A percentile compares a stretch with the other conserved stretches of the same genome.
Evolutionary conservation across 2,329 filamentous ascomycete genomes (phyloP).

Genomic region (Pseudocercospora fijiensis): DNA sequence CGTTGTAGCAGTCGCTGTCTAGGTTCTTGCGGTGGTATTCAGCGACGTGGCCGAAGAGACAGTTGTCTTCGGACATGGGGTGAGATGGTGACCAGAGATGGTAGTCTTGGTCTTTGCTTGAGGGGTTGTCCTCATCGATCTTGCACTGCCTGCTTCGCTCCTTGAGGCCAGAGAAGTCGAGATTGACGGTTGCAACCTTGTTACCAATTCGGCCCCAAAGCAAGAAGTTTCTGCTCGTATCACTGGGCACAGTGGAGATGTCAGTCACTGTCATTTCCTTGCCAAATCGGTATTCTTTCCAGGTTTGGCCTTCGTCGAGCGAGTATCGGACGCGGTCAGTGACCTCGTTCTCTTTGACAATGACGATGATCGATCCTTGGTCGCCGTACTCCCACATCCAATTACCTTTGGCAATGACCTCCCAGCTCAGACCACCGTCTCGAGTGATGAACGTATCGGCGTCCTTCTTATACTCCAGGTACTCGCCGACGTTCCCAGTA

Average conservation of each 20-base stretch:
- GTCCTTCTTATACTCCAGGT: conserved; percentile 65
- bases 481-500: conserved; percentile 82
- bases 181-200: conserved; percentile 69
- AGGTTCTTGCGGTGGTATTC: conserved; percentile 87
- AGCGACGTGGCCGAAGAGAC: conserved; percentile 87
- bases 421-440: conserved; percentile 90
- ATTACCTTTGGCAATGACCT: conserved; percentile 76
- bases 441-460: conserved; percentile 87
- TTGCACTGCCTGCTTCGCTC: conserved; percentile 65
- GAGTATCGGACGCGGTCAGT: conserved; percentile 74
- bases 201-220: conserved; percentile 72
- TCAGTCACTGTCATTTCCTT: conserved; percentile 71
- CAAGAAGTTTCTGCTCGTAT: conserved; percentile 86
- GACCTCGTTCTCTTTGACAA: conserved; percentile 69
- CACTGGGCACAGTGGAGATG: conserved; percentile 84
- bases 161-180: conserved; percentile 84
- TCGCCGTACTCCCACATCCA: conserved; percentile 97
- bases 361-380: conserved; percentile 86
- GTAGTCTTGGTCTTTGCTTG: conserved; percentile 67
- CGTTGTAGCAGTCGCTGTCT: conserved; percentile 79
- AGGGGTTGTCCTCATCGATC: conserved; percentile 60
- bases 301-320: conserved; percentile 75
- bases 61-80: conserved; percentile 73
- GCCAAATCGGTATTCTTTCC: conserved; percentile 73
- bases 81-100: conserved; percentile 84